Evolutionary conservation across 169 alveolate species (phyloP), one percentile per base, ranked within the genome.

Genomic region (Babesia ovata): DNA sequence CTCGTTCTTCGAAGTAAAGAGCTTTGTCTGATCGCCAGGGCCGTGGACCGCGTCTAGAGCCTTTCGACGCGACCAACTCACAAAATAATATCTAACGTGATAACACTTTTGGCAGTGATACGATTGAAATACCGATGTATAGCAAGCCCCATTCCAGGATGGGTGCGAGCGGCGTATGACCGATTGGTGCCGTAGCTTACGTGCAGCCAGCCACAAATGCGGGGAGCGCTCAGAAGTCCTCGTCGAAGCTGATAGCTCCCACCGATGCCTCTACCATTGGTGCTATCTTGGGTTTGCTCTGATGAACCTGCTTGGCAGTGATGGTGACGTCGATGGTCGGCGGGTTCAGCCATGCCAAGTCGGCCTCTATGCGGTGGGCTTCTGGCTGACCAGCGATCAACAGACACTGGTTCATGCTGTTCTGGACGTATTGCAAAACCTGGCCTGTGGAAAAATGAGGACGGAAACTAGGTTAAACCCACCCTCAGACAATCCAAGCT

Each of bases 1-100:
- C 71, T 81, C 88, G 19, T 81, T 81, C 84, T 81, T 81, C 65
- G 88, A 81, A 29, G 88, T 72, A 13, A 81, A 81, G 72, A 71
- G 84, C 61, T 72, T 81, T 22, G 88, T 81, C 10, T 79, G 50
- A 79, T n/a, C 39, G 6, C 10, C 39, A 33, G 39, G 39, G 39
- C 39, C 39, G 39, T 33, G 39, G 6, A 33, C 39, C 39, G 39
- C 39, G 39, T 33, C 39, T 33, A 6, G 2, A 33, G 2, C 39
- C 39, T 2, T n/a, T 33, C 39, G 39, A 33, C 39, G 39, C 39
- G 39, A 33, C 10, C 39, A 33, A 33, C 39, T 33, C 39, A 6
- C 39, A 6, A 2, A 33, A 6, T 33, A 33, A 33, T 33, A 33
- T 33, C 39, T 33, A 33, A 33, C 39, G 39, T 33, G 39, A 33